These are phyloP conservation scores for Metarhizium humberi DNA, from an alignment of 2,329 filamentous ascomycete species.

Conservation along the genomic window DNA sequence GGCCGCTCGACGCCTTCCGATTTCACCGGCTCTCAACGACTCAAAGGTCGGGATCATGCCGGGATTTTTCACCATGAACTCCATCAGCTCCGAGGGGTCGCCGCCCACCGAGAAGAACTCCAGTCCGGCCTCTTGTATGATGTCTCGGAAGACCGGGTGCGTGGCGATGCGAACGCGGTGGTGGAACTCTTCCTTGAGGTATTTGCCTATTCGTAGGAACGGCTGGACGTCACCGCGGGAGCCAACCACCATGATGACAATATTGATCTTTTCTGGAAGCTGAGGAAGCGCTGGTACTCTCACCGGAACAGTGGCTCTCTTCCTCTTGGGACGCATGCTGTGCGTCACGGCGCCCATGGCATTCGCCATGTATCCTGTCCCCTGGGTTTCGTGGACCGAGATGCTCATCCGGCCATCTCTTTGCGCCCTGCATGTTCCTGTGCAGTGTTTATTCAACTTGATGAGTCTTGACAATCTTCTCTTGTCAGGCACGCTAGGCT, in stretches of 20 bases:
- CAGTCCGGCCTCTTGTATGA: conserved; percentile 60
- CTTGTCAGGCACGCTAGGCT: no score
- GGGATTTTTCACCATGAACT: conserved; percentile 81
- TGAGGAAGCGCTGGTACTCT: no score
- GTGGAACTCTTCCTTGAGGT: conserved; percentile 57
- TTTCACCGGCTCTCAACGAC: conserved; percentile 64
- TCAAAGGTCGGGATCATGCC: conserved; percentile 67
- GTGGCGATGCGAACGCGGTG: conserved; percentile 72
- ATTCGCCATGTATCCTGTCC: no score
- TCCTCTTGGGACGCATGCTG: no score
- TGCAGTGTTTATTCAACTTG: no score
- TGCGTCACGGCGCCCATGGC: no score
- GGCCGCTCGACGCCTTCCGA: conserved; percentile 53
- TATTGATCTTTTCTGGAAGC: conserved; percentile 49
- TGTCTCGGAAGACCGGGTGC: conserved; percentile 67
- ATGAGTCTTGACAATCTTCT: no score
- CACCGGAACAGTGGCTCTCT: no score
- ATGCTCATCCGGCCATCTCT: no score
- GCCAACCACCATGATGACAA: conserved; percentile 78
- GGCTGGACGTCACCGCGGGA: conserved; percentile 74
- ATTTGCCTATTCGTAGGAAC: conserved; percentile 65
- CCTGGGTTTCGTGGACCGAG: no score
- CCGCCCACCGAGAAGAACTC: conserved; percentile 74
- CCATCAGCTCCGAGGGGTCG: conserved; percentile 73
- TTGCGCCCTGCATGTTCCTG: no score